These are phyloP conservation scores for Candida pini DNA, from an alignment of 805 yeast genomes.

Conservation along the genomic window DNA sequence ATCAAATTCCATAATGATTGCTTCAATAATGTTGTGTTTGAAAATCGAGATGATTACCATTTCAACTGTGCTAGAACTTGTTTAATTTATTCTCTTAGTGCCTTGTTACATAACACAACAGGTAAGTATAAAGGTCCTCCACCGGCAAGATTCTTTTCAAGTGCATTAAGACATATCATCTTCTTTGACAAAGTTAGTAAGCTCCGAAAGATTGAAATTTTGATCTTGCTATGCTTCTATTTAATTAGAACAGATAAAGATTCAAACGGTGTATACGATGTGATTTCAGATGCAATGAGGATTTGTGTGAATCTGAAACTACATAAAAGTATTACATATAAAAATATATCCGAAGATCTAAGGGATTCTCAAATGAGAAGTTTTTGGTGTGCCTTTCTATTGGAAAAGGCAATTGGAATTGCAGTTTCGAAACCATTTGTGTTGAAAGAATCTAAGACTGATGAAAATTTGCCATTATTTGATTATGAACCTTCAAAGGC, in stretches of 20 bases:
- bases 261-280: slow-evolving; percentile 46
- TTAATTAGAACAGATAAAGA: slow-evolving; percentile 59
- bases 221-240: slow-evolving; percentile 47
- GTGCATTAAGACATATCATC: slow-evolving; percentile 52
- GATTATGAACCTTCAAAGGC: slow-evolving; percentile 37
- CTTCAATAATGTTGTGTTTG: slow-evolving; percentile 24
- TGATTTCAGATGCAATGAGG: slow-evolving; percentile 47
- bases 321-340: slow-evolving; percentile 33
- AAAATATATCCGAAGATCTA: slow-evolving; percentile 19
- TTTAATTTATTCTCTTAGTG: slow-evolving; percentile 46
- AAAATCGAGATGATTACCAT: slow-evolving; percentile 37
- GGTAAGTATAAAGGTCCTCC: slow-evolving; percentile 52
- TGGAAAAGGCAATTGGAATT: slow-evolving; percentile 56
- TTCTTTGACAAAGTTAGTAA: slow-evolving; percentile 35
- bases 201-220: slow-evolving; percentile 45
- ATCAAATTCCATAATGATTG: slow-evolving; percentile 45
- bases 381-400: slow-evolving; percentile 61
- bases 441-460: slow-evolving; percentile 46
- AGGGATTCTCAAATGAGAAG: slow-evolving; percentile 42
- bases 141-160: slow-evolving; percentile 51
- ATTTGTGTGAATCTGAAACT: slow-evolving; percentile 34
- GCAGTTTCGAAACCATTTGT: slow-evolving; percentile 56
- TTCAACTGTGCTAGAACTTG: slow-evolving; percentile 52
- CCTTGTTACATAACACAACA: slow-evolving; percentile 48
- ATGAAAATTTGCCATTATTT: slow-evolving; percentile 43